Evolutionary conservation across 768 basidiomycete genomes (phyloP), one percentile per base, ranked within the genome.

Genomic region (Amanita rimosa): DNA sequence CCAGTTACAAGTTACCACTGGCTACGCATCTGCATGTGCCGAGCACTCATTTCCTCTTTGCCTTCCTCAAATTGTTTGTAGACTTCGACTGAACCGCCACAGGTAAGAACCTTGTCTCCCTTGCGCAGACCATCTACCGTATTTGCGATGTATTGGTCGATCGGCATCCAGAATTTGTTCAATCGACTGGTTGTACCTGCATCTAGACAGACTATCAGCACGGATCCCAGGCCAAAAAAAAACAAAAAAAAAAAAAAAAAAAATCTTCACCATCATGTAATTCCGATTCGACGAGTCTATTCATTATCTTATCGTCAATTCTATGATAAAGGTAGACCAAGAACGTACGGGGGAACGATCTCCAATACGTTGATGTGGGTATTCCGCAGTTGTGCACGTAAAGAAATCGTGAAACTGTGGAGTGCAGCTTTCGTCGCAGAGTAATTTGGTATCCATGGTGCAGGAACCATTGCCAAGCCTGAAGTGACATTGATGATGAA

Each of bases 341-440:
- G 29, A 24, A 66, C 75, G 57, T 49, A 81, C 74, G 80, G 79
- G 8, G 79, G 79, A 3, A 76, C 62, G 19, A 81, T 68, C 55
- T 81, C 80, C 17, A 76, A 60, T 5, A 81, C 73, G 40, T 74
- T 64, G 13, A 82, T 67, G 21, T 74, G 71, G 14, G 74, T 76
- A 16, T 65, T 67, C 35, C 66, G 55, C 8, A 81, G 64, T 55
- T 78, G 73, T 0, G 57, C 58, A 43, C 68, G 65, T 13, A 81
- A 65, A 3, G 75, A 73, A 8, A 71, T 59, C 16, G 66, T 64
- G 52, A 78, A 70, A 49, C 72, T 78, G 54, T 74, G 75, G 29
- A 81, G 55, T 1, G 77, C 78, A 4, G 78, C 76, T 57, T 81
- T 81, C 3, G 73, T 70, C 0, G 79, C 78, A 27, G 67, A 74